These are phyloP conservation scores for Panellus pusillus DNA, from an alignment of 768 basidiomycete genomes.

Conservation along the genomic window DNA sequence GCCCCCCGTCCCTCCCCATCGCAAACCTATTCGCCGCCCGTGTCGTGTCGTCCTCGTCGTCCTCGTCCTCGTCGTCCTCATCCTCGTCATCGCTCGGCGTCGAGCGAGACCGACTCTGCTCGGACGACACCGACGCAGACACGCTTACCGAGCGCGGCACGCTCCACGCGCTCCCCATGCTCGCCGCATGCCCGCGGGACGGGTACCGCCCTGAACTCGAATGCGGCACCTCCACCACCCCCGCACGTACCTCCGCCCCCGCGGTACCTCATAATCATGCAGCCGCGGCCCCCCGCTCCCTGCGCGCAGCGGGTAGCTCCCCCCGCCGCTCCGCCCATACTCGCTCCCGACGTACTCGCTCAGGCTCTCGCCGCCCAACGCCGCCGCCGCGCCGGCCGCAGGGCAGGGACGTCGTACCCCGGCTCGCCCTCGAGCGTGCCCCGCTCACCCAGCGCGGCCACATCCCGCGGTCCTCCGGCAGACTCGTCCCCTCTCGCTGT, in stretches of 20 bases:
- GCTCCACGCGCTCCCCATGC: constrained; percentile 45
- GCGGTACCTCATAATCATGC: constrained; percentile 63
- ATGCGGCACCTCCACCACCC: constrained; percentile 61
- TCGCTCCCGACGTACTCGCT: background rate
- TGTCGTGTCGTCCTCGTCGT: constrained; percentile 24
- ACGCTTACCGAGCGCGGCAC: constrained; percentile 55
- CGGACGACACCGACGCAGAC: constrained; percentile 39
- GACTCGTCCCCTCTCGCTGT: constrained; percentile 61
- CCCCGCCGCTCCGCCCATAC: constrained; percentile 6
- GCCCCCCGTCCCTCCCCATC: constrained; percentile 24
- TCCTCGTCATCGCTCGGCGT: constrained; percentile 29
- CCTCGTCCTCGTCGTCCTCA: constrained; percentile 28
- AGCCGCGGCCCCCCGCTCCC: constrained; percentile 49
- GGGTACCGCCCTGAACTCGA: constrained; percentile 41
- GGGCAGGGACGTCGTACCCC: background rate
- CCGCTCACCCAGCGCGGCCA: constrained; percentile 87
- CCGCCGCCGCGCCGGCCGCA: background rate
- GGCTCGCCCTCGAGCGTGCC: constrained; percentile 46
- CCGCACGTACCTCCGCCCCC: constrained; percentile 30
- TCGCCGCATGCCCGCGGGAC: constrained; percentile 25
- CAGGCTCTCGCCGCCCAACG: background rate
- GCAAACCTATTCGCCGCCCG: constrained; percentile 13
- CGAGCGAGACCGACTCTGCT: constrained; percentile 28
- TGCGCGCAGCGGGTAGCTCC: constrained; percentile 23
- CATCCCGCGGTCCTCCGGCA: constrained; percentile 91